Percentiles rank a stretch among this genome's conserved stretches.
Conservation (phyloP, 306 rosid genomes). For the Glycine latifolia region DNA sequence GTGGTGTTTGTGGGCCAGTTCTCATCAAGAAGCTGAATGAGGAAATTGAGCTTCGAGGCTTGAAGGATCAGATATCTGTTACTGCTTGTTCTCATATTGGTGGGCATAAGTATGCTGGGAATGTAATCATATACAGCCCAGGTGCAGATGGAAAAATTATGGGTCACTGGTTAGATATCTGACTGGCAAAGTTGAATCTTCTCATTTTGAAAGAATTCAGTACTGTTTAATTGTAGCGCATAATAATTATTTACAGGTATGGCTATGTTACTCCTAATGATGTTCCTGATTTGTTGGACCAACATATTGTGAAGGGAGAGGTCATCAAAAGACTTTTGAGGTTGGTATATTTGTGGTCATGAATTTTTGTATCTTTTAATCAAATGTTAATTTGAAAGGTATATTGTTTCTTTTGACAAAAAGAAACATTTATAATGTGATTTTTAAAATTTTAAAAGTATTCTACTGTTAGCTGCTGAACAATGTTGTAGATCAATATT, state of each 20-base stretch:
- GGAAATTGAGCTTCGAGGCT: slow-evolving; percentile 71
- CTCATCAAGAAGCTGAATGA: slow-evolving; percentile 70
- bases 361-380: slow-evolving; percentile 18
- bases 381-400: slow-evolving; percentile 20
- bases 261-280: slow-evolving; percentile 88
- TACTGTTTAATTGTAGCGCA: not conserved
- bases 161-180: slow-evolving; percentile 80
- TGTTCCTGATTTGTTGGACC: slow-evolving; percentile 80
- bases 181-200: slow-evolving; percentile 22
- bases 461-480: slow-evolving; percentile 12
- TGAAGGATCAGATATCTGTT: slow-evolving; percentile 70
- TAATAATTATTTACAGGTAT: slow-evolving; percentile 65
- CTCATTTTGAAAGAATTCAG: slow-evolving; percentile 6
- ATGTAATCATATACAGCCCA: slow-evolving; percentile 72
- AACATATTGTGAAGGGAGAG: slow-evolving; percentile 79
- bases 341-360: slow-evolving; percentile 54
- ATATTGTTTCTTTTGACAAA: not conserved
- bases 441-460: not conserved
- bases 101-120: slow-evolving; percentile 95
- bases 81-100: slow-evolving; percentile 85
- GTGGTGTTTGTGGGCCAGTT: slow-evolving; percentile 93
- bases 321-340: slow-evolving; percentile 78
- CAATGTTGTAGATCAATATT: not conserved
- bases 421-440: not conserved
- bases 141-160: slow-evolving; percentile 66